Evolutionary conservation across 148 eudicot species (phyloP).

Genomic region (Dysphania ambrosioides): DNA sequence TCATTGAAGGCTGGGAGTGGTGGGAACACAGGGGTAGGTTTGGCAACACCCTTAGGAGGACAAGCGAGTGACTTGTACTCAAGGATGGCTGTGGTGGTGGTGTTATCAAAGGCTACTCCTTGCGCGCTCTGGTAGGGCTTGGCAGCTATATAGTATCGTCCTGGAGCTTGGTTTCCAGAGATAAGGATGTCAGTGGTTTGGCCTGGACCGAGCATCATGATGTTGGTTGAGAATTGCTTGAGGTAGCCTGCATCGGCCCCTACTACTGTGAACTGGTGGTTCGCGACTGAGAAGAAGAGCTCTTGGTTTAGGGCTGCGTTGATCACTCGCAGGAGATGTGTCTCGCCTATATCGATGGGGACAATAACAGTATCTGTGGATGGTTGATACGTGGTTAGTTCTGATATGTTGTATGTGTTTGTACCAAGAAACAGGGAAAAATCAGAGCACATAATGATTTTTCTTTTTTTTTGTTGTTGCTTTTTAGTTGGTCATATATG

Average conservation of each 20-base stretch:
- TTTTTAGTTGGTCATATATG: background rate
- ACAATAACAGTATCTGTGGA: conserved; percentile 66
- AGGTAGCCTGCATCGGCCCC: conserved; percentile 91
- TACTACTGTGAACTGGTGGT: conserved; percentile 72
- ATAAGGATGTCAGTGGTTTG: conserved; percentile 87
- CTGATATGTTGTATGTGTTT: no score
- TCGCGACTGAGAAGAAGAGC: conserved; percentile 80
- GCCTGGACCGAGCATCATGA: conserved; percentile 86
- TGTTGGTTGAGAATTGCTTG: conserved; percentile 72
- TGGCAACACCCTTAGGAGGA: conserved; percentile 37
- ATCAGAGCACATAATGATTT: background rate
- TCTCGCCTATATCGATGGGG: conserved; percentile 69
- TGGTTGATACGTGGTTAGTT: background rate
- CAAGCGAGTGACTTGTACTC: conserved; percentile 64
- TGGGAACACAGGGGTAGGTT: conserved; percentile 40
- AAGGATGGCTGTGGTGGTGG: conserved; percentile 84
- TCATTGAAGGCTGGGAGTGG: conserved; percentile 65
- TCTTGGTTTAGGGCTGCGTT: conserved; percentile 85
- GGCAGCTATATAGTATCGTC: conserved; percentile 74
- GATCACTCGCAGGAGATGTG: conserved; percentile 73
- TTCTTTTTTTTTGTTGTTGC: background rate
- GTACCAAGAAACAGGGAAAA: background rate
- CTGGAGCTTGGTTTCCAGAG: conserved; percentile 60
- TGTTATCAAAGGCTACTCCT: conserved; percentile 75
- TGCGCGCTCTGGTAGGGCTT: conserved; percentile 83